Conservation (phyloP, 106 monocot species). For the Iris macrosiphon region DNA sequence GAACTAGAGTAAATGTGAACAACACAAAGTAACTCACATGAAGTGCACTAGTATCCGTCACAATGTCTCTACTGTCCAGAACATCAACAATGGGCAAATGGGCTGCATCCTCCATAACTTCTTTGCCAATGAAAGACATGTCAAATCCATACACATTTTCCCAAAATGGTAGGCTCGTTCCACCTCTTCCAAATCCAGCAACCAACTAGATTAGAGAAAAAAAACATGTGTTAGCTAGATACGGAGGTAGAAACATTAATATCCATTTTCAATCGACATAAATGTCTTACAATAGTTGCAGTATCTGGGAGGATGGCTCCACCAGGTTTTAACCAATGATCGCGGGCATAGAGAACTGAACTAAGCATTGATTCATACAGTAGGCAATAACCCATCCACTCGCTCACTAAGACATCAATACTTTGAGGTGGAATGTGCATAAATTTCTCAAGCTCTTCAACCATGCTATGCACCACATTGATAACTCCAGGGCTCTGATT, state of each 20-base stretch:
- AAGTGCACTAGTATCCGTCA: constrained; percentile 61
- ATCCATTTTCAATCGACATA: not conserved
- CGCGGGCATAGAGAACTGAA: constrained; percentile 94
- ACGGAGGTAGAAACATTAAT: not conserved
- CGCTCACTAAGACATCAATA: constrained; percentile 88
- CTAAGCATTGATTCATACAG: constrained; percentile 88
- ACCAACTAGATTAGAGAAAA: constrained; percentile 39
- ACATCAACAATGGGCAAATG: constrained; percentile 78
- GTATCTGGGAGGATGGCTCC: constrained; percentile 95
- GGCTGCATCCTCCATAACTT: constrained; percentile 70
- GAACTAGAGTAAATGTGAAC: not conserved
- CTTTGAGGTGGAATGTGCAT: constrained; percentile 50
- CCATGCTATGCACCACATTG: constrained; percentile 74
- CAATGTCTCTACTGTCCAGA: constrained; percentile 50
- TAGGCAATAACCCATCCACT: constrained; percentile 99
- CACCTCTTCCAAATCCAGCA: constrained; percentile 93
- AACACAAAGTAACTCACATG: constrained; percentile 43
- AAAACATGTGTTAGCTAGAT: not conserved
- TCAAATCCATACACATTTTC: constrained; percentile 93
- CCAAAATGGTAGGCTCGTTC: constrained; percentile 87
- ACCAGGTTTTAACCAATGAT: constrained; percentile 86
- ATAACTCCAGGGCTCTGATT: constrained; percentile 32
- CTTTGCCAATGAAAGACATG: constrained; percentile 89
- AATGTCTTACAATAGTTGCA: constrained; percentile 71
- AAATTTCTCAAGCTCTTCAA: constrained; percentile 76